Base-by-base conservation (phyloP, 2,329 filamentous ascomycete species). In the Alternaria consortialis region DNA sequence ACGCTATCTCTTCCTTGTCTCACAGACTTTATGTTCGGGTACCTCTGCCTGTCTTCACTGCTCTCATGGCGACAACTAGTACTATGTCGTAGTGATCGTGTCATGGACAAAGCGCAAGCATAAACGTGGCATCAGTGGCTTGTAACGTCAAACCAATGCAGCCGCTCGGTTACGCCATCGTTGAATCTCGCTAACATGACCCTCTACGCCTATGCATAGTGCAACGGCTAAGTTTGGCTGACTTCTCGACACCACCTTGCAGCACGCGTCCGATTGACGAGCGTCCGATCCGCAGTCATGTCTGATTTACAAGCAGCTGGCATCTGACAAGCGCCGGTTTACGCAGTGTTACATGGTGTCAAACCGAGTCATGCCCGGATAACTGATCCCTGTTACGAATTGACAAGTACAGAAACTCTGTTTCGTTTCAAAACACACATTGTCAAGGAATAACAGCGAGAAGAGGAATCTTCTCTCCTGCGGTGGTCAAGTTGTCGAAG, bases 61-160 rank as follows among this genome's bases (percentile, higher is more conserved):
- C 50, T 62, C 60, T 58, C 42, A 50, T 51, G 43, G 25, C 42
- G 23, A 44, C 39, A 53, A 37, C 50, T 62, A 50, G 54, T 60
- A 62, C 62, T n/a, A 50, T 60, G 40, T 46, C 53, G 56, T 54
- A 60, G 31, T 31, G 54, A 15, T 53, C 56, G 52, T 56, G 51
- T 53, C 53, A 17, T 36, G 53, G 58, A 52, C 39, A 47, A 40
- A 50, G 46, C 39, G 53, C 36, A 53, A 44, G 46, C 37, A 60
- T 53, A 20, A 50, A 53, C n/a, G 36, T 57, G 36, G 56, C 57
- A 70, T 67, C 62, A 59, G 67, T 71, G 71, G 70, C 71, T 71
- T 70, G 62, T 63, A 72, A 72, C 72, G 70, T 72, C 63, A 68
- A 73, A 70, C 70, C 67, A 59, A 64, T 62, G 53, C 60, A 60